Conservation (phyloP, 179 eudicot species). For the Beta corolliflora region DNA sequence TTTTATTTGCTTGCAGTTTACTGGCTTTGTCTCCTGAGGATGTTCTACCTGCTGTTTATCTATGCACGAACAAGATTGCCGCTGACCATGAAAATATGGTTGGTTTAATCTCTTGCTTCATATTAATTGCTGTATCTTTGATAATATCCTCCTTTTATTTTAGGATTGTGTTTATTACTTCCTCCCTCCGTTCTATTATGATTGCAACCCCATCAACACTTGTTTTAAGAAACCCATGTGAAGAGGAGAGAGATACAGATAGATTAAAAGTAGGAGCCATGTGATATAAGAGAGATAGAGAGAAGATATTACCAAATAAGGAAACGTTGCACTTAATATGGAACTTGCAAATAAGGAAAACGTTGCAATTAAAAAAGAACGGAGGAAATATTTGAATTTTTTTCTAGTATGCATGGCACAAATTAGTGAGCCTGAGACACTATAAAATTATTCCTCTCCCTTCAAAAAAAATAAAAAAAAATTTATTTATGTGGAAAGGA, state of each 20-base stretch:
- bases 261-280: no score
- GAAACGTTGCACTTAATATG: no score
- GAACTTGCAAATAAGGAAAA: no score
- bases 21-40: conserved; percentile 83
- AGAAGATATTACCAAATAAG: no score
- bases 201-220: no score
- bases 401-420: not conserved
- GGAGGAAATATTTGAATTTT: not conserved
- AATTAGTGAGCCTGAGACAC: not conserved
- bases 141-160: not conserved
- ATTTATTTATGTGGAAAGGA: not conserved
- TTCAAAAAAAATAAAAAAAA: no score
- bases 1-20: conserved; percentile 55
- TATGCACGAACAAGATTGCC: conserved; percentile 95
- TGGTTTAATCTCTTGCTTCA: conserved; percentile 24
- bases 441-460: not conserved
- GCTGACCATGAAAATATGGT: conserved; percentile 98
- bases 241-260: no score
- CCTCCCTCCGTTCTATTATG: no score
- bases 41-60: conserved; percentile 91
- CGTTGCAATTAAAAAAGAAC: not conserved
- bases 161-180: not conserved
- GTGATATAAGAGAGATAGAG: no score
- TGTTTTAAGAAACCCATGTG: no score
- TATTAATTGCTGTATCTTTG: conserved; percentile 5